These are phyloP conservation scores for Irpex rosettiformis DNA, from an alignment of 1,284 basidiomycete genomes.

Conservation along the genomic window DNA sequence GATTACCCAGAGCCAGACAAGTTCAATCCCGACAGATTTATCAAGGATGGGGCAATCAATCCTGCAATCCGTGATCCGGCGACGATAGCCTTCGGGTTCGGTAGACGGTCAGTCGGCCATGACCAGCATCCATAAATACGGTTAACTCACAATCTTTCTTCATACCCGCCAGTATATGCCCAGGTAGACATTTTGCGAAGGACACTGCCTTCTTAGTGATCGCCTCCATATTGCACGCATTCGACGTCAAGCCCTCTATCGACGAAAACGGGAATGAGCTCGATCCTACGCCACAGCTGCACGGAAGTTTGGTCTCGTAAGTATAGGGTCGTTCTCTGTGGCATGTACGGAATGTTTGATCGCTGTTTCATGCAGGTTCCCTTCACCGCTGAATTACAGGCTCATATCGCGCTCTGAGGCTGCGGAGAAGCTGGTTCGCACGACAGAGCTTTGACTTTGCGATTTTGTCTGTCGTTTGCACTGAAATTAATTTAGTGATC, in stretches of 20 bases:
- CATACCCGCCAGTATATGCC: constrained; percentile 32
- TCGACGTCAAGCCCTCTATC: constrained; percentile 31
- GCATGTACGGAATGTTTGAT: not conserved
- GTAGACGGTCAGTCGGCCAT: constrained; percentile 12
- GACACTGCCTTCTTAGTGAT: constrained; percentile 38
- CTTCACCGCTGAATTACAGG: not conserved
- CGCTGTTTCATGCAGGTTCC: not conserved
- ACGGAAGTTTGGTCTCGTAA: constrained; percentile 1
- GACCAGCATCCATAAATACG: not conserved
- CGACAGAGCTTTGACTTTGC: no score
- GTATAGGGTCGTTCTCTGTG: no score
- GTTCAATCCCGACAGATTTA: constrained; percentile 26
- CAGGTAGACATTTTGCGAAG: constrained; percentile 37
- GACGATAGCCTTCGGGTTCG: constrained; percentile 20
- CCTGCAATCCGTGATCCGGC: not conserved
- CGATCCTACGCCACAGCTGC: constrained; percentile 5
- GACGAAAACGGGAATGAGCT: constrained; percentile 13
- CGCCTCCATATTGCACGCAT: constrained; percentile 35
- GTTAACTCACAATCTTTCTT: not conserved
- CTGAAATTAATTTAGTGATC: no score
- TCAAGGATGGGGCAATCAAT: constrained; percentile 9
- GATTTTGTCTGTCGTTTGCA: no score
- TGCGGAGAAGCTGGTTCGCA: no score
- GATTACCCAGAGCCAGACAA: constrained; percentile 18
- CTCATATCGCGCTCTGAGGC: no score